phyloP scores from a whole-genome alignment of 371 early-diverging fungal genomes.

The Sporodiniella umbellata region DNA sequence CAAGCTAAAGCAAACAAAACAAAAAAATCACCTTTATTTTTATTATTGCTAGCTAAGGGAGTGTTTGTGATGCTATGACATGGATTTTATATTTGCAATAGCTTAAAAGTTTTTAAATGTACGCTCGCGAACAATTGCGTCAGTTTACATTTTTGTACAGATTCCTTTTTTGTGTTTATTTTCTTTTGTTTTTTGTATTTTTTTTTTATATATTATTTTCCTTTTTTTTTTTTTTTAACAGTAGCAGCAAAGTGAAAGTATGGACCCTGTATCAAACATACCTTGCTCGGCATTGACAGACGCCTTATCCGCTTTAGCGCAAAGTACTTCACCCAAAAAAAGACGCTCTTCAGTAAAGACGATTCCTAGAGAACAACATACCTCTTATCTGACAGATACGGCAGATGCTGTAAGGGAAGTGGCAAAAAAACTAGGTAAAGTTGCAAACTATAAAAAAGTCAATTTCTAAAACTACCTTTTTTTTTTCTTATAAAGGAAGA shows the following conservation, averaged over 20 bases:
- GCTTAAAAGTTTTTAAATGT: too few relatives aligned
- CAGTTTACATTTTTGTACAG: too few relatives aligned
- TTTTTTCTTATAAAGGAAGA: too few relatives aligned
- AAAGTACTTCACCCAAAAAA: conserved; percentile 9
- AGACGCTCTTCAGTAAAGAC: conserved; percentile 11
- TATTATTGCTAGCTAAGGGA: too few relatives aligned
- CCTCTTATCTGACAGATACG: conserved; percentile 30
- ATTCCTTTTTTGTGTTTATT: not conserved
- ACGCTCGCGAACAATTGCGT: too few relatives aligned
- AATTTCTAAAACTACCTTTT: too few relatives aligned
- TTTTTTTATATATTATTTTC: conserved; percentile 3
- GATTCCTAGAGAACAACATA: conserved; percentile 14
- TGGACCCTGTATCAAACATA: conserved; percentile 12
- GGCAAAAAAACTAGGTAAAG: conserved; percentile 34
- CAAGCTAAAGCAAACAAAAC: too few relatives aligned
- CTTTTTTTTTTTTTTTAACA: conserved; percentile 2
- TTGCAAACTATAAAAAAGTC: too few relatives aligned
- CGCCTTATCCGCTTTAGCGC: conserved; percentile 17
- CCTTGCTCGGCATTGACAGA: conserved; percentile 15
- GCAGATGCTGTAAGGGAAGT: conserved; percentile 47
- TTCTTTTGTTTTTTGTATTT: not conserved
- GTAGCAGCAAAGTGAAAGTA: too few relatives aligned
- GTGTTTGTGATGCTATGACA: too few relatives aligned
- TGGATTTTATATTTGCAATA: too few relatives aligned
- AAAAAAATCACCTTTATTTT: too few relatives aligned